Conservation (phyloP, 169 alveolate genomes). For the Eimeria tenella region DNA sequence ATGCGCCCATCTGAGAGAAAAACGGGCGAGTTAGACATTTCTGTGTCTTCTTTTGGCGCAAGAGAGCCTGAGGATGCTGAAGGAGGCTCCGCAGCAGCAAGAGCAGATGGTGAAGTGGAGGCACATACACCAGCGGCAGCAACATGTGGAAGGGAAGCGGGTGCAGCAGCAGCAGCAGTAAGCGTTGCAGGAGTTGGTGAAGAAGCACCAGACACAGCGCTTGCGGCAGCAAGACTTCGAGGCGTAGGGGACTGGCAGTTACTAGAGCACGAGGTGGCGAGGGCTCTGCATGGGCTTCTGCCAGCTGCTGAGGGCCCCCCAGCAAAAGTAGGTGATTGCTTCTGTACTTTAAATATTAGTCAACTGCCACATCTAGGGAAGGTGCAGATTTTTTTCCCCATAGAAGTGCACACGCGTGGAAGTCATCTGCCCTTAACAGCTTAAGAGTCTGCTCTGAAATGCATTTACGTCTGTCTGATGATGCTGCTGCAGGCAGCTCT, state of each 20-base stretch:
- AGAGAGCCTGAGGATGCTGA: neutral
- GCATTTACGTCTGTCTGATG: neutral
- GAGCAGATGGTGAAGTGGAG: neutral
- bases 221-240: neutral
- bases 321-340: conserved; percentile 26
- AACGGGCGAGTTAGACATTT: neutral
- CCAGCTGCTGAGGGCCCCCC: conserved; percentile 62
- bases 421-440: too few relatives aligned
- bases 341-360: neutral
- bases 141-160: neutral
- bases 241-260: conserved; percentile 55
- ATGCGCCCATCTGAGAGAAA: neutral
- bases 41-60: neutral
- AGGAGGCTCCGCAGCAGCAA: neutral
- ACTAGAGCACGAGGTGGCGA: conserved; percentile 53
- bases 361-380: too few relatives aligned
- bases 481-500: conserved; percentile 61
- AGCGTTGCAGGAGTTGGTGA: neutral
- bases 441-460: too few relatives aligned
- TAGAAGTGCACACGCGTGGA: too few relatives aligned
- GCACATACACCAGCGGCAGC: conserved; percentile 10
- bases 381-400: too few relatives aligned
- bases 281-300: conserved; percentile 23
- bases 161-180: conserved; percentile 26
- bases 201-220: neutral